These are phyloP conservation scores for Conticribra weissflogii DNA, from an alignment of 108 stramenopile species.

Conservation along the genomic window DNA sequence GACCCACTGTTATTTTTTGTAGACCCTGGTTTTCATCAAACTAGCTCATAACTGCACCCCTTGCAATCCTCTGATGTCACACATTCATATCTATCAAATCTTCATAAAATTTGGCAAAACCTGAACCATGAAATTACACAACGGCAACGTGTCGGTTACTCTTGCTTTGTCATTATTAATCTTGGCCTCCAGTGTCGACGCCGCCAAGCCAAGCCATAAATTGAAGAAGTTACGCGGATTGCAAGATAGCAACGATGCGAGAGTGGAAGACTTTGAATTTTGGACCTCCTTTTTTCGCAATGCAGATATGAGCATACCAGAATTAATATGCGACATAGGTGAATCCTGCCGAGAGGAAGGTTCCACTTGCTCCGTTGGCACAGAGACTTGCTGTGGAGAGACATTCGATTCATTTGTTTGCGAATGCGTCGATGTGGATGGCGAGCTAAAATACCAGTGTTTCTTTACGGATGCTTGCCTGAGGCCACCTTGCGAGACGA, in stretches of 20 bases:
- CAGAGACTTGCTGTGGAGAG: slow-evolving; percentile 21
- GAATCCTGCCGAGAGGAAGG: slow-evolving; percentile 9
- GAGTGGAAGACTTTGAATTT: not conserved
- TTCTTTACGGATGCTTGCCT: slow-evolving; percentile 15
- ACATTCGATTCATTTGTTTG: slow-evolving; percentile 16
- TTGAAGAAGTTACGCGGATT: not conserved
- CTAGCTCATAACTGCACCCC: too few species aligned
- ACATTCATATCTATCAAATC: too few species aligned
- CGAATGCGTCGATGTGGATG: slow-evolving; percentile 11
- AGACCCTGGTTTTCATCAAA: too few species aligned
- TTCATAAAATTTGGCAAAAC: too few species aligned
- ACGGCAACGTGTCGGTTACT: too few species aligned
- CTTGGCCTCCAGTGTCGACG: not conserved
- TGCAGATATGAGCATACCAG: not conserved
- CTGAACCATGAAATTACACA: too few species aligned
- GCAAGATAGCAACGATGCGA: not conserved
- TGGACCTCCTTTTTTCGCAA: not conserved
- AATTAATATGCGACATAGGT: slow-evolving; percentile 1
- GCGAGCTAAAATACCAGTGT: slow-evolving; percentile 3
- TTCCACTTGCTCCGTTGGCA: slow-evolving; percentile 9
- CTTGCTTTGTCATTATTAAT: not conserved
- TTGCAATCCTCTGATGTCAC: too few species aligned
- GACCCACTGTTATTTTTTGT: too few species aligned
- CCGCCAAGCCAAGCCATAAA: not conserved
- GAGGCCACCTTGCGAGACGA: slow-evolving; percentile 1